Evolutionary conservation across 768 basidiomycete genomes (phyloP).

Genomic region (Collybiopsis luxurians): DNA sequence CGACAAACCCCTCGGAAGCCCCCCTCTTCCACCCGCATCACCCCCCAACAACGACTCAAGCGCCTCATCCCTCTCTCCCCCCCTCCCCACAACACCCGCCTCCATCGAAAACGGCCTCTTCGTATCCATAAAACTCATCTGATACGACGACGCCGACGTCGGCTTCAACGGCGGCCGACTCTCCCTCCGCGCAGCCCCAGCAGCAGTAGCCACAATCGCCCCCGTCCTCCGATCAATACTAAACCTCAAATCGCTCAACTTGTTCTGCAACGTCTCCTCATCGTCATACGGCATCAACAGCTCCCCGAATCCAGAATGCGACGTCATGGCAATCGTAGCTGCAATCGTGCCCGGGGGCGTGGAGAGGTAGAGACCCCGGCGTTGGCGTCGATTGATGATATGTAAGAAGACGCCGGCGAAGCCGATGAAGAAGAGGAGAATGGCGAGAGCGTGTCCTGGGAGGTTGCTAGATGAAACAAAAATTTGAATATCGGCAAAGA

Average conservation of each 20-base stretch:
- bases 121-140: not conserved
- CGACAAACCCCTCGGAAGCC: too few species aligned
- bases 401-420: constrained; percentile 47
- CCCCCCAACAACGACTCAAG: constrained; percentile 4
- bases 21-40: too few species aligned
- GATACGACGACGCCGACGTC: too few species aligned
- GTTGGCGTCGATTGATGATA: constrained; percentile 40
- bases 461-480: constrained; percentile 37
- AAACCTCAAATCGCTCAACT: constrained; percentile 51
- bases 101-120: not conserved
- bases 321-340: constrained; percentile 50
- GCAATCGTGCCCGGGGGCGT: constrained; percentile 62
- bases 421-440: constrained; percentile 47
- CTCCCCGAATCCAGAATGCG: constrained; percentile 61
- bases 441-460: constrained; percentile 49
- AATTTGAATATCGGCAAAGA: not conserved
- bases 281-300: constrained; percentile 60
- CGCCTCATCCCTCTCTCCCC: not conserved
- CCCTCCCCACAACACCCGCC: not conserved
- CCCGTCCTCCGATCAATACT: constrained; percentile 56
- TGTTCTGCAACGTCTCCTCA: constrained; percentile 38
- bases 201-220: constrained; percentile 57
- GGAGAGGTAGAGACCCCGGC: constrained; percentile 49
- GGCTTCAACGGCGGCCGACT: not conserved
- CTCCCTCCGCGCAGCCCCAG: not conserved